These are phyloP conservation scores for Suhomyces maxii DNA, from an alignment of 1,139 yeast genomes.

Conservation along the genomic window DNA sequence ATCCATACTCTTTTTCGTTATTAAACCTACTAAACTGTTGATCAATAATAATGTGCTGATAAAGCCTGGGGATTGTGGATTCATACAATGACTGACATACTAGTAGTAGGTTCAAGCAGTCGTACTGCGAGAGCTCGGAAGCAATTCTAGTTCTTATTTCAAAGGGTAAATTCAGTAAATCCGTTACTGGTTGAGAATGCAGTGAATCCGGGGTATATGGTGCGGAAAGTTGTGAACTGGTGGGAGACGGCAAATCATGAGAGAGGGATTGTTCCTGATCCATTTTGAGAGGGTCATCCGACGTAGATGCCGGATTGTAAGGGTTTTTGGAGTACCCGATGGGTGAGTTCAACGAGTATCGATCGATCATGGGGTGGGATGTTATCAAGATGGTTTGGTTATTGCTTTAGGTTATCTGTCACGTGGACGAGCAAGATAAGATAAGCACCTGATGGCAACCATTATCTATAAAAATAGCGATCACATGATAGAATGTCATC, in stretches of 20 bases:
- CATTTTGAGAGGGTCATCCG: neutral
- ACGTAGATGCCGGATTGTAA: neutral
- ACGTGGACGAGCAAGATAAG: neutral
- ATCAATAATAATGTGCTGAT: conserved; percentile 42
- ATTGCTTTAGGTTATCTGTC: neutral
- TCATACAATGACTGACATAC: conserved; percentile 31
- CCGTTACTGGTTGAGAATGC: neutral
- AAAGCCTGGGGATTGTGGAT: conserved; percentile 34
- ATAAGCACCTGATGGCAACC: neutral
- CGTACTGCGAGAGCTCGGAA: conserved; percentile 41
- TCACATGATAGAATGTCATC: neutral
- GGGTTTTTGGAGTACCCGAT: conserved; percentile 31
- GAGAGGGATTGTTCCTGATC: neutral
- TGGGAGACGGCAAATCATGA: neutral
- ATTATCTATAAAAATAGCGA: neutral
- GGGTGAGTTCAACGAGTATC: conserved; percentile 20
- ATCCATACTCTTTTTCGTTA: conserved; percentile 26
- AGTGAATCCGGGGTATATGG: neutral
- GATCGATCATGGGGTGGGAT: neutral
- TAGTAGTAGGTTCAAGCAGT: conserved; percentile 34
- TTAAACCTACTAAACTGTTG: conserved; percentile 35
- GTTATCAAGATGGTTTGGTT: neutral
- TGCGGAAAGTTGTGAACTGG: neutral
- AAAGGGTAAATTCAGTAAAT: conserved; percentile 27
- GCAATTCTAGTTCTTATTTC: conserved; percentile 38